Percentiles rank a stretch among this genome's conserved stretches.
phyloP scores from a whole-genome alignment of 164 flowering plant species.

The Umbellularia californica region DNA sequence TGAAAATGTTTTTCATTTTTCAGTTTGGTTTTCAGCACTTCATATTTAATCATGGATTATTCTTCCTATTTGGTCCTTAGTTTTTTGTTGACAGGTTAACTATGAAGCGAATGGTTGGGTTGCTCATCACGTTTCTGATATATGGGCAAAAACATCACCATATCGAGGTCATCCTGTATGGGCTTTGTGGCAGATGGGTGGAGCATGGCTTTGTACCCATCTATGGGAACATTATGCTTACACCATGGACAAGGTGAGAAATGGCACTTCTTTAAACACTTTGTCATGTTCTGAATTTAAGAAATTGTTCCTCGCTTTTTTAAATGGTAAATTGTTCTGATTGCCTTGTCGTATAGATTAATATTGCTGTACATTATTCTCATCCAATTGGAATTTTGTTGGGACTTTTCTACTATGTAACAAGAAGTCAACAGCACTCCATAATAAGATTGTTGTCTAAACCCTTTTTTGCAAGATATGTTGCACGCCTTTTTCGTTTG shows the following conservation, averaged over 20 bases:
- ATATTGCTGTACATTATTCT: not conserved
- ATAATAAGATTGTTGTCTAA: not conserved
- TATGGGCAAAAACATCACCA: slow-evolving; percentile 96
- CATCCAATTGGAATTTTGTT: not conserved
- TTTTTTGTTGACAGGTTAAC: slow-evolving; percentile 50
- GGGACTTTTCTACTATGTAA: not conserved
- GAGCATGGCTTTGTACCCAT: slow-evolving; percentile 97
- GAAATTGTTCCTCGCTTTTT: not conserved
- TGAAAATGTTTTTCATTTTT: not conserved
- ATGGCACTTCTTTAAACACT: not conserved
- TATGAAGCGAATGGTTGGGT: slow-evolving; percentile 94
- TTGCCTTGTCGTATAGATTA: not conserved
- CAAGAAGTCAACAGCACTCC: not conserved
- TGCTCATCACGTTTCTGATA: slow-evolving; percentile 81
- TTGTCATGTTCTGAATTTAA: not conserved
- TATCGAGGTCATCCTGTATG: slow-evolving; percentile 70
- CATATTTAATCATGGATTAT: not conserved
- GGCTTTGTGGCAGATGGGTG: slow-evolving; percentile 99
- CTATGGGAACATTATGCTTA: slow-evolving; percentile 88
- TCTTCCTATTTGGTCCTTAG: not conserved
- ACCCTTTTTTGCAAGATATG: no score
- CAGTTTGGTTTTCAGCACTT: not conserved
- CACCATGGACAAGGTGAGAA: slow-evolving; percentile 79
- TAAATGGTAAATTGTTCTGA: no score
- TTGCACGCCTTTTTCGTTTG: no score